Evolutionary conservation across 768 basidiomycete species (phyloP), one percentile per base, ranked within the genome.

Genomic region (Thelephora ganbajun): DNA sequence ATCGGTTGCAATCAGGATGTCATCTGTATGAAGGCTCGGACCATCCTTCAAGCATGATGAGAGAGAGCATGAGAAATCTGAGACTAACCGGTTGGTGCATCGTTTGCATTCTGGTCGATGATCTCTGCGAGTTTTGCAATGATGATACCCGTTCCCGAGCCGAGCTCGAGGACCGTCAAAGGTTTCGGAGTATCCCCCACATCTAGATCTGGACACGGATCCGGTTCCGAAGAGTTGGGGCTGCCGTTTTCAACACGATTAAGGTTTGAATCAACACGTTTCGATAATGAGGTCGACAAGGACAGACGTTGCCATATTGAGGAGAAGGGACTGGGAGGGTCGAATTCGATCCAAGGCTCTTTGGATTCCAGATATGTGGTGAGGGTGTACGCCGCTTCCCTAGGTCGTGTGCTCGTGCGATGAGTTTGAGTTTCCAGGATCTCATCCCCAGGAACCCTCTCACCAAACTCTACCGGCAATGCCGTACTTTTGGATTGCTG

Each of bases 391-490:
- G 83, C 77, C 20, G 83, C 80, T 63, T 89, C 85, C 87, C 84
- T 88, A n/a, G n/a, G n/a, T 58, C 42, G 48, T 35, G n/a, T 20
- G 6, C 23, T 35, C 46, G 33, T 37, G 39, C 43, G 18, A 16
- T n/a, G 44, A 45, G 22, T n/a, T n/a, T 23, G 37, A 39, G 41
- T 11, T 20, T 41, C 43, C 22, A 36, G 20, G 12, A 23, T 42
- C 14, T 33, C 35, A 16, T 22, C 26, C 49, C 43, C n/a, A n/a
- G 11, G 41, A 6, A n/a, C n/a, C 13, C 53, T 57, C 59, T 68
- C 69, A 85, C 89, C 88, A 91, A 43, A 92, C 78, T 62, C 84
- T 70, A 30, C 87, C 85, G 6, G 87, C 89, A 48, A 92, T 91
- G 4, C 88, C 87, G 58, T 83, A 89, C 54, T 66, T 66, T 13